A percentile compares a stretch with the other conserved stretches of the same genome.
Evolutionary conservation across 306 rosid genomes (phyloP).

Genomic region (Prunus mume): DNA sequence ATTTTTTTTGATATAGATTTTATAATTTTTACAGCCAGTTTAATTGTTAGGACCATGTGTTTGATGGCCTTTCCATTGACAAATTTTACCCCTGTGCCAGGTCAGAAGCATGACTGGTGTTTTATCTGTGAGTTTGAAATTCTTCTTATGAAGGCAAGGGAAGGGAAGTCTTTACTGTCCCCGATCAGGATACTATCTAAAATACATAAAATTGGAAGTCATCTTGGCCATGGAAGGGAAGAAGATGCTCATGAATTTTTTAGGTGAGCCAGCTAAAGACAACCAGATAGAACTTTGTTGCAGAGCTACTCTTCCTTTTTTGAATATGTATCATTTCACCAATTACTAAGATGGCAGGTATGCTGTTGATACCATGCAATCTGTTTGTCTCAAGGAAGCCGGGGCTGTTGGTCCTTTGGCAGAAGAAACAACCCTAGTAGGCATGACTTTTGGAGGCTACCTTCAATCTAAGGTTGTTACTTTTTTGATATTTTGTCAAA

Average conservation of each 20-base stretch:
- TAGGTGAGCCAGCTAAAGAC: conserved; percentile 53
- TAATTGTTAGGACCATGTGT: conserved; percentile 13
- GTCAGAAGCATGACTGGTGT: conserved; percentile 79
- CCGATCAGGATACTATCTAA: conserved; percentile 75
- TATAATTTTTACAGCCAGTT: conserved; percentile 17
- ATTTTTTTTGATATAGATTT: background rate
- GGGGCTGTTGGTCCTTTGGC: conserved; percentile 54
- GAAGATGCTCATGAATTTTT: conserved; percentile 89
- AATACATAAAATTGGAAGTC: conserved; percentile 74
- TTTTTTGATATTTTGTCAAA: conserved; percentile 4
- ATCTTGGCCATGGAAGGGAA: conserved; percentile 77
- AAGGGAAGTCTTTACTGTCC: conserved; percentile 68
- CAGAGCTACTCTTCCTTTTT: background rate
- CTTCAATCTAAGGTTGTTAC: conserved; percentile 72
- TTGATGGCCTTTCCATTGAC: conserved; percentile 25
- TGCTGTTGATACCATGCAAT: conserved; percentile 83
- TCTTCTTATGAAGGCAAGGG: conserved; percentile 61
- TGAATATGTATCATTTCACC: conserved; percentile 15
- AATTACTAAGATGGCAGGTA: conserved; percentile 56
- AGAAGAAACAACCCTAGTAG: conserved; percentile 72
- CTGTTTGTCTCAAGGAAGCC: conserved; percentile 64
- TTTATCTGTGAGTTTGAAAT: conserved; percentile 79
- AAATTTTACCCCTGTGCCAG: conserved; percentile 31
- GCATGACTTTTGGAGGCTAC: conserved; percentile 73
- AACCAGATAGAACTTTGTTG: conserved; percentile 12